phyloP scores from a whole-genome alignment of 805 yeast genomes.

The Candida verbasci region DNA sequence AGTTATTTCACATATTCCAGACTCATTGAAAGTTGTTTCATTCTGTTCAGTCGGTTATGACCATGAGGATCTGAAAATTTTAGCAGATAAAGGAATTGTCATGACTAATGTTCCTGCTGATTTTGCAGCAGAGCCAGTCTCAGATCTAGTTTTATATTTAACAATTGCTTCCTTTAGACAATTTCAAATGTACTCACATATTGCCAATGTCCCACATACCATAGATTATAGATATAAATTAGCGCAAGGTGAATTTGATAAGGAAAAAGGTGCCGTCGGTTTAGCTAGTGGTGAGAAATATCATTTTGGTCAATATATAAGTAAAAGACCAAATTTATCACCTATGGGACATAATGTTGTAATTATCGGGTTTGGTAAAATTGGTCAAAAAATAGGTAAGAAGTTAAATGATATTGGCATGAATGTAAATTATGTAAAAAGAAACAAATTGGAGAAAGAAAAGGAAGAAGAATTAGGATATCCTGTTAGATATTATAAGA shows the following conservation, averaged over 20 bases:
- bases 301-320: conserved; percentile 42
- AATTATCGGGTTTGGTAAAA: conserved; percentile 71
- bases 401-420: conserved; percentile 58
- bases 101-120: conserved; percentile 54
- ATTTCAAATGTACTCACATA: conserved; percentile 43
- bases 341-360: conserved; percentile 58
- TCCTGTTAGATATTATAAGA: conserved; percentile 36
- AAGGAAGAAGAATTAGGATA: conserved; percentile 40
- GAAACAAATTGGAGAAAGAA: conserved; percentile 36
- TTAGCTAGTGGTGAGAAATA: conserved; percentile 7
- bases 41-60: conserved; percentile 59
- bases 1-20: conserved; percentile 43
- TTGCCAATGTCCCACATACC: conserved; percentile 41
- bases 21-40: conserved; percentile 42
- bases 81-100: conserved; percentile 41
- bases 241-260: conserved; percentile 30
- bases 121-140: conserved; percentile 67
- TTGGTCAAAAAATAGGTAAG: conserved; percentile 62
- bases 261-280: conserved; percentile 20
- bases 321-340: conserved; percentile 40
- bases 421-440: conserved; percentile 59
- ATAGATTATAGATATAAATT: conserved; percentile 38
- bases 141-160: conserved; percentile 62
- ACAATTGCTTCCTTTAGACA: conserved; percentile 58
- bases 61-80: conserved; percentile 39